Percentiles rank a stretch among this genome's conserved stretches.
phyloP scores from a whole-genome alignment of 2,329 filamentous ascomycete species.

The Chaetomium strumarium region DNA sequence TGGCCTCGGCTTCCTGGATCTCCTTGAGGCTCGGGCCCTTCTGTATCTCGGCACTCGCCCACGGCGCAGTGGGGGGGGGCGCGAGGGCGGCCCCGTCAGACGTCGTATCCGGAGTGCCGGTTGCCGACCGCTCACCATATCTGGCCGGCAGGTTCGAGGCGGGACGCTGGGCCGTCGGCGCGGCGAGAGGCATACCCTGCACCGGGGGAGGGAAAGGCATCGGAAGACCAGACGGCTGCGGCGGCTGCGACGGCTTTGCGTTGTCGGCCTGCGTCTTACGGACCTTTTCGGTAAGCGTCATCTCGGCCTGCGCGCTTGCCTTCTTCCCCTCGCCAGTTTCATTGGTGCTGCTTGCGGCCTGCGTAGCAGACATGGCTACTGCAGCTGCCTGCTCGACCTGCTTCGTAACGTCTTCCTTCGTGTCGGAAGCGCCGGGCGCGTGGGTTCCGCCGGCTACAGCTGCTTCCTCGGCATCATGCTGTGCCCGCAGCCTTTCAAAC shows the following conservation, averaged over 20 bases:
- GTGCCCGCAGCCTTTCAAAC: slow-evolving; percentile 72
- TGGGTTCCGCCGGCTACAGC: slow-evolving; percentile 18
- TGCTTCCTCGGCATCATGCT: slow-evolving; percentile 55
- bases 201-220: slow-evolving; percentile 68
- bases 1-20: slow-evolving; percentile 92
- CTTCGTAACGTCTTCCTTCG: slow-evolving; percentile 18
- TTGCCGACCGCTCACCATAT: slow-evolving; percentile 60
- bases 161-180: slow-evolving; percentile 80
- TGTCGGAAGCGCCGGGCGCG: slow-evolving; percentile 13
- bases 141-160: slow-evolving; percentile 77
- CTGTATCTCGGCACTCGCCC: slow-evolving; percentile 68
- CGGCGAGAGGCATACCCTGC: slow-evolving; percentile 73
- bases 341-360: slow-evolving; percentile 2
- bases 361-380: slow-evolving; percentile 15
- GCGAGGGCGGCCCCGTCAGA: slow-evolving; percentile 33
- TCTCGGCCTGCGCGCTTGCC: slow-evolving; percentile 24
- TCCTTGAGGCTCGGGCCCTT: slow-evolving; percentile 92
- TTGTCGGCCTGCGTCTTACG: slow-evolving; percentile 62
- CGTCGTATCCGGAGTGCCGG: slow-evolving; percentile 63
- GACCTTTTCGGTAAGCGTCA: slow-evolving; percentile 78
- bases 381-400: slow-evolving; percentile 1
- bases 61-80: slow-evolving; percentile 77
- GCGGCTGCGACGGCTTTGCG: slow-evolving; percentile 56
- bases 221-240: slow-evolving; percentile 61
- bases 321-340: slow-evolving; percentile 8